phyloP scores from a whole-genome alignment of 495 filamentous ascomycete species.

The Talaromyces thailandensis region DNA sequence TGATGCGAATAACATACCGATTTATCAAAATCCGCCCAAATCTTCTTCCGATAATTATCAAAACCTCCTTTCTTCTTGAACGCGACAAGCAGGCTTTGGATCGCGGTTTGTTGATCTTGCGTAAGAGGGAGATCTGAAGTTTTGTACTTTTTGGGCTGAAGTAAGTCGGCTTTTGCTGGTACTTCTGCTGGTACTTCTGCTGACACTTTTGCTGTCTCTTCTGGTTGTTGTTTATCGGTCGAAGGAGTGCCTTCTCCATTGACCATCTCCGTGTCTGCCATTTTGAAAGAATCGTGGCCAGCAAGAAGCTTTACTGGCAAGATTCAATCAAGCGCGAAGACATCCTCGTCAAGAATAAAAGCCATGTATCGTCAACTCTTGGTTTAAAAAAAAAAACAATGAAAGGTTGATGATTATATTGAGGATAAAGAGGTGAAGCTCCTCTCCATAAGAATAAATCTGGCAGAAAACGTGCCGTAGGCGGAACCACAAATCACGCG shows the following conservation, averaged over 20 bases:
- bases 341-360: neutral
- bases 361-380: neutral
- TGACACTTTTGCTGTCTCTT: conserved; percentile 14
- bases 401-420: neutral
- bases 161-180: conserved; percentile 24
- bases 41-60: conserved; percentile 70
- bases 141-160: conserved; percentile 64
- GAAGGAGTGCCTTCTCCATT: neutral
- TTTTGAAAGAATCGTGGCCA: conserved; percentile 21
- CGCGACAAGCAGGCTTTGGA: conserved; percentile 68
- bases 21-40: conserved; percentile 72
- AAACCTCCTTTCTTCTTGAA: conserved; percentile 92
- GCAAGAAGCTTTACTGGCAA: neutral
- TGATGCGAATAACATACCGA: conserved; percentile 42
- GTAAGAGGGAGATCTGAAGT: conserved; percentile 73
- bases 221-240: conserved; percentile 9
- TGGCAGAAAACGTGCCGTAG: neutral
- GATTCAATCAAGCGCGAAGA: neutral
- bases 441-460: neutral
- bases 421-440: neutral
- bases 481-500: neutral
- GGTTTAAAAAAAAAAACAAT: neutral
- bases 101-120: conserved; percentile 59
- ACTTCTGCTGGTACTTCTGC: conserved; percentile 21
- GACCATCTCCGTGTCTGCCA: conserved; percentile 33